Conservation (phyloP, 2,329 filamentous ascomycete genomes). For the Fusarium albidum region DNA sequence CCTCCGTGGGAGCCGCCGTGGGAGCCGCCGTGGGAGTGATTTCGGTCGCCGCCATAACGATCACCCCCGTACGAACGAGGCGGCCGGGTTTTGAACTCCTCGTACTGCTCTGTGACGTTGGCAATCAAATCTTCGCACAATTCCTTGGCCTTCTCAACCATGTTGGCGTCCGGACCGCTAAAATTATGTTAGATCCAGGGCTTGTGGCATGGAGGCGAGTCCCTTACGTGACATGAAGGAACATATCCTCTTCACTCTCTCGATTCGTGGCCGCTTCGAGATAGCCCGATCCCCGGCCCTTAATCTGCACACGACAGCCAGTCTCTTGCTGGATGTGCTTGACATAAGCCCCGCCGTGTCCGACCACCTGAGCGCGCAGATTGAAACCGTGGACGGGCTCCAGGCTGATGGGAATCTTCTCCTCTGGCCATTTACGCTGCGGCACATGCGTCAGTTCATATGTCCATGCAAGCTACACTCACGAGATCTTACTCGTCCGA, state of each 20-base stretch:
- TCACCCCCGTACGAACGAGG: slow-evolving; percentile 64
- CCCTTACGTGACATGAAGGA: slow-evolving; percentile 89
- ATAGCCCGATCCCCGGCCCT: slow-evolving; percentile 94
- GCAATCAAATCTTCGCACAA: slow-evolving; percentile 87
- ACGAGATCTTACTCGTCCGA: slow-evolving; percentile 76
- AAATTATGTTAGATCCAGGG: slow-evolving; percentile 42
- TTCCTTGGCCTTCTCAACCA: slow-evolving; percentile 87
- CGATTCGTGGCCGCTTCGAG: slow-evolving; percentile 86
- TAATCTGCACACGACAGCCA: slow-evolving; percentile 95
- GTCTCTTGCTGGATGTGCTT: slow-evolving; percentile 99
- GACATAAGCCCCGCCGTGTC: slow-evolving; percentile 92
- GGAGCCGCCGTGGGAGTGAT: slow-evolving; percentile 42
- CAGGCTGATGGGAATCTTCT: slow-evolving; percentile 89
- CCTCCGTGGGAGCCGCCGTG: slow-evolving; percentile 38
- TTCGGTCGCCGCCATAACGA: slow-evolving; percentile 50
- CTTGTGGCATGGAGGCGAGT: not conserved
- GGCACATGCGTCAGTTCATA: slow-evolving; percentile 21
- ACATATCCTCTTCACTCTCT: slow-evolving; percentile 97
- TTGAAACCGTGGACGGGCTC: slow-evolving; percentile 96
- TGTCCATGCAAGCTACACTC: not conserved
- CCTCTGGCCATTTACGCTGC: slow-evolving; percentile 98
- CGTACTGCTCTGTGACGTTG: slow-evolving; percentile 89
- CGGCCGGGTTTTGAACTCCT: slow-evolving; percentile 86
- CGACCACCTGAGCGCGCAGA: slow-evolving; percentile 93
- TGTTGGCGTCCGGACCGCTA: slow-evolving; percentile 85